phyloP scores from a whole-genome alignment of 441 rosid genomes.

The Populus hybrid region DNA sequence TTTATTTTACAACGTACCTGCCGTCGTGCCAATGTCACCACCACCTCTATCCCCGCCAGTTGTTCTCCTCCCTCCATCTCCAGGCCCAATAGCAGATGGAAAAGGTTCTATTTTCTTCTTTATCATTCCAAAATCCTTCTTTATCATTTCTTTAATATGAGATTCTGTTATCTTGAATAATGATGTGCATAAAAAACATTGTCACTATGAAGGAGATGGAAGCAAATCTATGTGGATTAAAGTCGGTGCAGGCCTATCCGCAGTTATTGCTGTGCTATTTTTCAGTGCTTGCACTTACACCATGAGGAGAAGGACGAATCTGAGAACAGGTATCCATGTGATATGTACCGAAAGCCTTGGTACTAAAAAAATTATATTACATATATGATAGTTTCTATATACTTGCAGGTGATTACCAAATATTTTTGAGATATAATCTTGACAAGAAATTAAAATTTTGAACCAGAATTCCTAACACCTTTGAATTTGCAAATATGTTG shows the following conservation, averaged over 20 bases:
- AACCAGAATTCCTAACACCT: no score
- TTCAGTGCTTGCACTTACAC: background rate
- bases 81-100: background rate
- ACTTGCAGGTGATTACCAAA: no score
- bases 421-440: no score
- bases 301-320: background rate
- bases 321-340: background rate
- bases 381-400: background rate
- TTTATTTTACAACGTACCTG: conserved; percentile 7
- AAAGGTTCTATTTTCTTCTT: background rate
- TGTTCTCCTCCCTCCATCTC: background rate
- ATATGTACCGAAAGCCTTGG: no score
- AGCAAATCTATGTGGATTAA: background rate
- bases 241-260: background rate
- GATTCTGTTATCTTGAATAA: background rate
- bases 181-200: background rate
- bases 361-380: background rate
- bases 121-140: background rate
- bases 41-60: background rate
- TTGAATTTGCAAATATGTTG: no score
- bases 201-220: background rate
- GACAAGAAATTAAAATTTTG: no score
- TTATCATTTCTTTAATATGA: background rate
- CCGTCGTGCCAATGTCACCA: background rate
- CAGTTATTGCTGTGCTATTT: background rate